Base-by-base conservation (phyloP, 2,329 filamentous ascomycete genomes). In the Hypoxylon rubiginosum region DNA sequence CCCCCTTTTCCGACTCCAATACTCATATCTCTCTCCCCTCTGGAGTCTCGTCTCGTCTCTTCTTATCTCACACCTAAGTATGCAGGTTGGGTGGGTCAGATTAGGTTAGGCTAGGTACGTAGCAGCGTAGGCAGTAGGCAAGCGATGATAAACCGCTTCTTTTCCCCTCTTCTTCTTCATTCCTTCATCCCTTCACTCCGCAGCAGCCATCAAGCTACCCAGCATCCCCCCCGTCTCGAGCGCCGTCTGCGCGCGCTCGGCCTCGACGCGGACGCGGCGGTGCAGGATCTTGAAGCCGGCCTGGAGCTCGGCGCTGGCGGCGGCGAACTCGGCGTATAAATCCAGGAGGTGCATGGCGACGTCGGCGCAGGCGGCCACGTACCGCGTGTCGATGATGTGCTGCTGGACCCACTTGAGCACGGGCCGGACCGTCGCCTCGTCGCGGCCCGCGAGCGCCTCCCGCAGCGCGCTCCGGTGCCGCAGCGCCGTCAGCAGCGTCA, bases 181-280 rank as follows among this genome's bases (percentile, higher is more conserved):
- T 34, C 34, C 11, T 41, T 24, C 30, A 17, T n/a, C 11, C 24
- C 3, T 28, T 46, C 46, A 49, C 54, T 5, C 75, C 74, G 53
- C 75, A 15, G 46, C 46, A 74, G 8, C 82, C 73, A 91, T 88
- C 69, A 89, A 69, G 52, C 82, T 91, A 73, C 95, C 92, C 69
- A 98, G 81, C 94, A 98, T 97, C 1, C 95, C 96, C 71, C 87
- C 87, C 10, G 93, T 94, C 80, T 92, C 89, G 72, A 88, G 90
- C 1, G 95, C 94, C 75, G 92, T 86, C 80, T 97, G 92, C 21
- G 93, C 92, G 74, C 91, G 89, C 79, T 97, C 93, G 10, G 94
- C 91, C 78, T 96, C 92, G 43, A 87, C 82, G 67, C 88, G 86
- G 19, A 98, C 95, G 41, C 90, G 84, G 49, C 85, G 82, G 76